Conservation (phyloP, 148 eudicot genomes). For the Arbutus unedo region DNA sequence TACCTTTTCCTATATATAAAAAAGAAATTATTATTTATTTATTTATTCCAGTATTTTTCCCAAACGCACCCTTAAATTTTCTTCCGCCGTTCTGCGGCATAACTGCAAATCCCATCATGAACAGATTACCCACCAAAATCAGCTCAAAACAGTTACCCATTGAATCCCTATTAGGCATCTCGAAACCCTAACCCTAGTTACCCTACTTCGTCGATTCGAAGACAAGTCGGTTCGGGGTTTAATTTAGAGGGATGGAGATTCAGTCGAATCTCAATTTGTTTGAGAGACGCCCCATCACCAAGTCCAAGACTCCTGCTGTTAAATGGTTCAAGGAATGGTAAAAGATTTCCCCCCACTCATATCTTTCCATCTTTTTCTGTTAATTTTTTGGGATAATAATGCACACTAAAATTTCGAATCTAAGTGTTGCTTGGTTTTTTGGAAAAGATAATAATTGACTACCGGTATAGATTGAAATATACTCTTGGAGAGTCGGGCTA, state of each 20-base stretch:
- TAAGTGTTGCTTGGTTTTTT: neutral
- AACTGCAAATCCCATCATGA: neutral
- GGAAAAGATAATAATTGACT: neutral
- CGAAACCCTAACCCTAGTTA: constrained; percentile 16
- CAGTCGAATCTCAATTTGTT: constrained; percentile 48
- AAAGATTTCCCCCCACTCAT: neutral
- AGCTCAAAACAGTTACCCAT: neutral
- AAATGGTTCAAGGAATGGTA: constrained; percentile 89
- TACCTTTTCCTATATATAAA: too few species aligned
- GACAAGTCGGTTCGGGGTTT: neutral
- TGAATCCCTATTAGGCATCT: neutral
- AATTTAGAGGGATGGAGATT: constrained; percentile 38
- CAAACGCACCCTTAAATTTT: neutral
- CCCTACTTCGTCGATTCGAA: neutral
- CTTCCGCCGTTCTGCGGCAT: neutral
- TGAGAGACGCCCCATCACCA: constrained; percentile 69
- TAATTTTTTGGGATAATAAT: neutral
- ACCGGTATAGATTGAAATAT: neutral
- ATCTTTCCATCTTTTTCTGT: neutral
- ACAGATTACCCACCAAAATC: constrained; percentile 5
- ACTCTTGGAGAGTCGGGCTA: neutral
- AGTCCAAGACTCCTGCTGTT: constrained; percentile 71
- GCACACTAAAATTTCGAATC: neutral
- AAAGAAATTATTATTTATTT: neutral
- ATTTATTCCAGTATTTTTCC: neutral